Evolutionary conservation across 345 rosid genomes (phyloP).

Genomic region (Passiflora organensis): DNA sequence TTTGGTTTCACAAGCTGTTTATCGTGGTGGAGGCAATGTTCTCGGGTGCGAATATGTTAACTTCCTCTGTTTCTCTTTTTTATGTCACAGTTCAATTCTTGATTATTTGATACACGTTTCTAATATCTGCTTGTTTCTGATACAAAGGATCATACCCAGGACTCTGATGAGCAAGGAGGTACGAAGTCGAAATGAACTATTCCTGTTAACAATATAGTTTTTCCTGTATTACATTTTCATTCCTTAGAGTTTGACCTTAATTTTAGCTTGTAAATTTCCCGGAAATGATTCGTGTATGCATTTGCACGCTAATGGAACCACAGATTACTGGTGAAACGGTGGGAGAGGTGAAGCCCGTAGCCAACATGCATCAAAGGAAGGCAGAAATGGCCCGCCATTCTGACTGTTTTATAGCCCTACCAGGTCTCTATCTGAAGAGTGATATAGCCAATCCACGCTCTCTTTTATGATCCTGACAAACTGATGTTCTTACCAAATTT

Average conservation of each 20-base stretch:
- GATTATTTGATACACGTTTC: neutral
- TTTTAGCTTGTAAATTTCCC: neutral
- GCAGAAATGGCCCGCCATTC: conserved; percentile 97
- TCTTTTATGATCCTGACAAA: neutral
- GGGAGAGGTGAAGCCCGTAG: conserved; percentile 83
- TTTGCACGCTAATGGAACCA: neutral
- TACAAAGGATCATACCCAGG: conserved; percentile 47
- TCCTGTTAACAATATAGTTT: neutral
- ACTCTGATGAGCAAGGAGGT: conserved; percentile 53
- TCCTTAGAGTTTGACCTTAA: neutral
- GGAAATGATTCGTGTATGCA: neutral
- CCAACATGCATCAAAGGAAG: conserved; percentile 96
- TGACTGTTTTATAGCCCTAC: conserved; percentile 92
- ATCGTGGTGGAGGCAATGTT: conserved; percentile 75
- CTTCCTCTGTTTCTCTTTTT: neutral
- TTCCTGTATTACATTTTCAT: neutral
- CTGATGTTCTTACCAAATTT: neutral
- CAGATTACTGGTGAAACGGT: conserved; percentile 77
- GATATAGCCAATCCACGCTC: neutral
- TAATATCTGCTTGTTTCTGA: neutral
- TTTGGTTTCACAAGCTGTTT: conserved; percentile 76
- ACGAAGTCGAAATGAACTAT: neutral
- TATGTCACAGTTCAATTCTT: neutral
- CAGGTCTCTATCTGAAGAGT: conserved; percentile 40
- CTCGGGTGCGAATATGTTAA: conserved; percentile 52